Conservation (phyloP, 2,329 filamentous ascomycete species). For the Emmonsiellopsis sp. region DNA sequence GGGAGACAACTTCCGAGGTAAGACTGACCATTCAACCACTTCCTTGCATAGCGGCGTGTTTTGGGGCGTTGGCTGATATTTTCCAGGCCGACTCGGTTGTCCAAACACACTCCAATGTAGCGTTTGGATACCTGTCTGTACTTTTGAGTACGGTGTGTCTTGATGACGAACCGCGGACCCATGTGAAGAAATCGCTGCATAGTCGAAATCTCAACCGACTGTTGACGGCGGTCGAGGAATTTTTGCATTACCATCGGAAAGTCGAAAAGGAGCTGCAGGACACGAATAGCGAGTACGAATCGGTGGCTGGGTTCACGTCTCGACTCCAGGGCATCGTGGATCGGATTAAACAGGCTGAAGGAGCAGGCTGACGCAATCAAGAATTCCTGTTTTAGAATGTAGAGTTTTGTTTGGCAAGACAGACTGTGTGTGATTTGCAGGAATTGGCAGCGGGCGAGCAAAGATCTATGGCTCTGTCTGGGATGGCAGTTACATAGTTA, state of each 20-base stretch:
- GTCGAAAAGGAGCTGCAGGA: slow-evolving; percentile 42
- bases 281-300: slow-evolving; percentile 38
- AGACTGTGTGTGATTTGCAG: too few relatives aligned
- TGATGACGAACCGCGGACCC: slow-evolving; percentile 33
- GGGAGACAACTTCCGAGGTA: slow-evolving; percentile 59
- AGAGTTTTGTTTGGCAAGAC: background rate
- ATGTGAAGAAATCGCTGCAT: slow-evolving; percentile 36
- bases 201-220: slow-evolving; percentile 41
- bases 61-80: background rate
- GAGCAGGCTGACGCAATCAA: background rate
- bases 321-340: slow-evolving; percentile 45
- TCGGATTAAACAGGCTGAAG: slow-evolving; percentile 25
- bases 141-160: slow-evolving; percentile 74
- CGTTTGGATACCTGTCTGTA: slow-evolving; percentile 76
- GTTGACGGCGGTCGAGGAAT: slow-evolving; percentile 51
- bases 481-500: too few relatives aligned
- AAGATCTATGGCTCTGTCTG: too few relatives aligned
- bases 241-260: slow-evolving; percentile 49
- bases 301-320: slow-evolving; percentile 43
- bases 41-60: background rate
- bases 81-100: slow-evolving; percentile 45
- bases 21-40: slow-evolving; percentile 22
- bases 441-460: too few relatives aligned
- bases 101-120: slow-evolving; percentile 70
- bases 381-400: background rate